phyloP scores from a whole-genome alignment of 2,329 filamentous ascomycete species.

The Penicillium sp. region DNA sequence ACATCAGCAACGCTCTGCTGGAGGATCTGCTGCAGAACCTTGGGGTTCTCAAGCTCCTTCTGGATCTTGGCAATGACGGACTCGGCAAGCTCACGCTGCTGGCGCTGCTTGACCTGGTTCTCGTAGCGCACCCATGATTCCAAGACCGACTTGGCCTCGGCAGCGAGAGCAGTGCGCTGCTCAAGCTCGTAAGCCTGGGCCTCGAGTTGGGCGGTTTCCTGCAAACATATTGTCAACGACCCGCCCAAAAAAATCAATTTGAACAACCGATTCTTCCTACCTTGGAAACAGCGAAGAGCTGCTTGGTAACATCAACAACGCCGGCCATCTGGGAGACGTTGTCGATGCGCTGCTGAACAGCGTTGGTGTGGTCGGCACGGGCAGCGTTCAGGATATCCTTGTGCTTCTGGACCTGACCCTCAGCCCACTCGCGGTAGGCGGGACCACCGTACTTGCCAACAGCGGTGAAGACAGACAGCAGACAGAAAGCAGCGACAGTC shows the following conservation, averaged over 20 bases:
- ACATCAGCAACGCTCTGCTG: constrained; percentile 94
- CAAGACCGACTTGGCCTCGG: constrained; percentile 90
- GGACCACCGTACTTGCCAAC: constrained; percentile 93
- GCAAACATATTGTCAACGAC: constrained; percentile 12
- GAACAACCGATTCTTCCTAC: constrained; percentile 48
- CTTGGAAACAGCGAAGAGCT: constrained; percentile 96
- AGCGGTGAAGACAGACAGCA: constrained; percentile 87
- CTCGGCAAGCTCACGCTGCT: constrained; percentile 94
- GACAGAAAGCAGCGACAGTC: constrained; percentile 86
- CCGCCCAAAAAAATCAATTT: constrained; percentile 1
- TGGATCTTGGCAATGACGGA: constrained; percentile 93
- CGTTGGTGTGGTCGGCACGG: constrained; percentile 88
- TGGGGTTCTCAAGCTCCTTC: constrained; percentile 98
- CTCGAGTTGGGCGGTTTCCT: constrained; percentile 97
- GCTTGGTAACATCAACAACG: constrained; percentile 95
- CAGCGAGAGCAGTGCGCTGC: constrained; percentile 87
- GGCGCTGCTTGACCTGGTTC: constrained; percentile 95
- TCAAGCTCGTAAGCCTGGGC: constrained; percentile 94
- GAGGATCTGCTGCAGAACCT: constrained; percentile 93
- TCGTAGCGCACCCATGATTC: constrained; percentile 99
- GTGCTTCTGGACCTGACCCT: constrained; percentile 85
- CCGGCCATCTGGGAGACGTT: constrained; percentile 91
- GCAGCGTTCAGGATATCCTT: constrained; percentile 92
- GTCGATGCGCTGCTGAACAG: constrained; percentile 90
- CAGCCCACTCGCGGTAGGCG: constrained; percentile 86